Evolutionary conservation across 2,329 filamentous ascomycete species (phyloP), one percentile per base, ranked within the genome.

Genomic region (Volutella citrinella): DNA sequence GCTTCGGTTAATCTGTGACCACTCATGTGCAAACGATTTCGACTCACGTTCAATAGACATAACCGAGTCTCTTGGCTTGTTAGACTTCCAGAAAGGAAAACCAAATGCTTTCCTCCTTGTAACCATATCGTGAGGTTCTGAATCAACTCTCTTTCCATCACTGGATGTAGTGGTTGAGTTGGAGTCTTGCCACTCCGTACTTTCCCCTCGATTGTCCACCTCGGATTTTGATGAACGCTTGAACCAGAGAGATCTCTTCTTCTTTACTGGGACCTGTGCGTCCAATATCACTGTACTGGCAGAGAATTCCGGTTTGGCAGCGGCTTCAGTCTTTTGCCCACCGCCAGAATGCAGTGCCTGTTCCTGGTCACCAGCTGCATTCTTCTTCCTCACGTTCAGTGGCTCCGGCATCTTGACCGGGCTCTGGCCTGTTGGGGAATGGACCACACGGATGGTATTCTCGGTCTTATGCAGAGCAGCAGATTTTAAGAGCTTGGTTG

Each of bases 371-470:
- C 48, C 50, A 10, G 50, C 46, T 10, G 40, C 36, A 7, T 48
- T 30, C 43, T 65, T 66, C 49, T 68, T 72, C 30, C 61, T 61
- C 13, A 68, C 55, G 22, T 68, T 66, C 27, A 68, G 59, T 18
- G 64, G 63, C 28, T 58, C 54, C 0, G 68, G 64, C 3, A 55
- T 49, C 19, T 59, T 52, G 2, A 61, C 52, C 4, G 57, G 55
- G 27, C 52, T 59, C n/a, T 48, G 44, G 4, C 54, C 55, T 3
- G 61, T 61, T 5, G 71, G 68, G 4, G 74, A 74, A 37, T 69
- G 59, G n/a, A 78, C 74, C 6, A 78, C 55, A 6, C 74, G 70
- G 47, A 78, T 78, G 1, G 72, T 77, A 30, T 72, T 66, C 36
- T 72, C 66, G 4, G 65, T 64, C 19, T 58, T 62, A 30, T 64